Evolutionary conservation across 768 basidiomycete species (phyloP).

Genomic region (Termitomyces sp.): DNA sequence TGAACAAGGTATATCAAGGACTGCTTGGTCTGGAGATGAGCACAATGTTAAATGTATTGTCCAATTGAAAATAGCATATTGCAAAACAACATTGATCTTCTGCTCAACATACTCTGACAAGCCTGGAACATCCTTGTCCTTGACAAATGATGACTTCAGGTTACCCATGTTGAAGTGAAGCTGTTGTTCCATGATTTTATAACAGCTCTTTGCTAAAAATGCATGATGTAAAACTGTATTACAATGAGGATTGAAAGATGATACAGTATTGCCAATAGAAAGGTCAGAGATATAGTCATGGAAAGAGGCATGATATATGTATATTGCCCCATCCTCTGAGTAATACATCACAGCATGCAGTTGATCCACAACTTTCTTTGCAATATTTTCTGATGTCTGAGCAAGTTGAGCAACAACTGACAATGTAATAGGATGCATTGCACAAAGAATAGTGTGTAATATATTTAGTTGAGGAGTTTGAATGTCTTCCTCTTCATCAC

Average conservation of each 20-base stretch:
- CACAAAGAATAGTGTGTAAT: slow-evolving; percentile 4
- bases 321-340: neutral
- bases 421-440: neutral
- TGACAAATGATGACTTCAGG: no score
- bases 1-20: neutral
- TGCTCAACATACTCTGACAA: no score
- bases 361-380: neutral
- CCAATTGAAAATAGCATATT: slow-evolving; percentile 3
- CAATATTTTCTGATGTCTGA: no score
- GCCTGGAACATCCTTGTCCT: no score
- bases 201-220: no score
- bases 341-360: slow-evolving; percentile 1
- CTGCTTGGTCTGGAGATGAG: neutral
- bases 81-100: no score
- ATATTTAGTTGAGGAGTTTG: neutral
- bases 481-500: neutral
- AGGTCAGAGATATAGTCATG: no score
- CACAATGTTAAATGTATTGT: neutral
- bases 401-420: no score
- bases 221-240: neutral
- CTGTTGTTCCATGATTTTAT: no score
- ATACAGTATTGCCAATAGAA: no score
- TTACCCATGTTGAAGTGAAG: no score
- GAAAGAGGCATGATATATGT: neutral
- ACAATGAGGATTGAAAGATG: neutral